These are phyloP conservation scores for Neonectria ditissima DNA, from an alignment of 2,329 filamentous ascomycete species.

Conservation along the genomic window DNA sequence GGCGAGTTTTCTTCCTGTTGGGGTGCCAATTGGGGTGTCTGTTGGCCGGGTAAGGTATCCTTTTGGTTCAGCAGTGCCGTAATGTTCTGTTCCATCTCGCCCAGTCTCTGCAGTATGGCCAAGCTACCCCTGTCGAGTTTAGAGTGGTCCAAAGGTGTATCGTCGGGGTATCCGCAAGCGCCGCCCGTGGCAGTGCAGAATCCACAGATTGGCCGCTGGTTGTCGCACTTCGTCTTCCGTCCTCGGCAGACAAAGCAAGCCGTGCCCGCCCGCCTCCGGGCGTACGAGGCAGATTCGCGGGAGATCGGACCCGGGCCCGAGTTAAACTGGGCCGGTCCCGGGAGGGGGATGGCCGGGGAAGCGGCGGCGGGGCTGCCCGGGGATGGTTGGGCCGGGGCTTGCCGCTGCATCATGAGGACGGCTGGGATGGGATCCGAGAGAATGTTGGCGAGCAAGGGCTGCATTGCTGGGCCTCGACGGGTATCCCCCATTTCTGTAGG, in stretches of 20 bases:
- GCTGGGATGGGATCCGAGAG: constrained; percentile 27
- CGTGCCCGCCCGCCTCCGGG: constrained; percentile 24
- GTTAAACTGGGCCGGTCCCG: neutral
- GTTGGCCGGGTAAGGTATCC: neutral
- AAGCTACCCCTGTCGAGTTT: constrained; percentile 38
- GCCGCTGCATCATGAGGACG: constrained; percentile 5
- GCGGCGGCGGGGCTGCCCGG: neutral
- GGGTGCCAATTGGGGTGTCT: neutral
- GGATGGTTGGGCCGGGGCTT: neutral
- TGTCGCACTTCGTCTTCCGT: constrained; percentile 40
- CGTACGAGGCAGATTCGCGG: constrained; percentile 23
- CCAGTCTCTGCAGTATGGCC: constrained; percentile 33
- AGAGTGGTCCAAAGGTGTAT: constrained; percentile 29
- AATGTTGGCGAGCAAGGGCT: constrained; percentile 30
- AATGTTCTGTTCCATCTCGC: constrained; percentile 30
- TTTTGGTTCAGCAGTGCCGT: constrained; percentile 17
- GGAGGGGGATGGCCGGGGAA: neutral
- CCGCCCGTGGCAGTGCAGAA: constrained; percentile 36
- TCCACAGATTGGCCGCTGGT: constrained; percentile 33
- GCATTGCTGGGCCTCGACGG: constrained; percentile 23
- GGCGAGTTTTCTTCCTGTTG: neutral
- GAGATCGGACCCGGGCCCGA: constrained; percentile 2
- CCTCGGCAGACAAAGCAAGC: constrained; percentile 30
- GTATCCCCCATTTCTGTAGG: constrained; percentile 21
- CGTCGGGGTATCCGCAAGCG: constrained; percentile 36